These are phyloP conservation scores for Tubosaeta sp. DNA, from an alignment of 768 basidiomycete genomes.

Conservation along the genomic window DNA sequence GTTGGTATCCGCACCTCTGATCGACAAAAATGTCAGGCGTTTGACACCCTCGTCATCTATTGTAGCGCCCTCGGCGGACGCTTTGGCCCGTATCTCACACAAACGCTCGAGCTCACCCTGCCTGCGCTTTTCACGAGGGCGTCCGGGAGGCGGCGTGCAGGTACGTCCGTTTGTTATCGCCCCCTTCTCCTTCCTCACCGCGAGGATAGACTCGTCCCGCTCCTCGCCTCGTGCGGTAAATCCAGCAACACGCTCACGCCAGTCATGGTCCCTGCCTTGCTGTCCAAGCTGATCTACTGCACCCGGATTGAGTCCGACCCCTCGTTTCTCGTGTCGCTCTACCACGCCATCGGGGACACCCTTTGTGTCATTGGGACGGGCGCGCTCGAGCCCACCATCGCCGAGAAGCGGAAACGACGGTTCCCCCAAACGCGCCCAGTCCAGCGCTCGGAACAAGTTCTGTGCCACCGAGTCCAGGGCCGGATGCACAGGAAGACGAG, in stretches of 20 bases:
- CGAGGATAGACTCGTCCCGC: constrained; percentile 57
- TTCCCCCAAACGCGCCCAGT: background rate
- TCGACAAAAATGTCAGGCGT: constrained; percentile 86
- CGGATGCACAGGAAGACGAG: constrained; percentile 17
- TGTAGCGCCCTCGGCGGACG: constrained; percentile 60
- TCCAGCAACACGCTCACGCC: constrained; percentile 57
- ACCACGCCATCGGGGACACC: constrained; percentile 63
- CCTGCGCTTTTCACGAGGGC: constrained; percentile 81
- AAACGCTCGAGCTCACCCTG: constrained; percentile 66
- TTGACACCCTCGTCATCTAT: constrained; percentile 82
- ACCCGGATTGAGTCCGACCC: constrained; percentile 65
- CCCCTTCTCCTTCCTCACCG: too few species aligned
- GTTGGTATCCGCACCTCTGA: constrained; percentile 76
- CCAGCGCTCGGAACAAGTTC: background rate
- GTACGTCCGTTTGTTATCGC: constrained; percentile 37
- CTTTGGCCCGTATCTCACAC: constrained; percentile 71
- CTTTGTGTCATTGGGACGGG: constrained; percentile 54
- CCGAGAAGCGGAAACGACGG: constrained; percentile 54
- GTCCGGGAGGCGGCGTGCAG: constrained; percentile 74
- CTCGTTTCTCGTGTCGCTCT: constrained; percentile 74
- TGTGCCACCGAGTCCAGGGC: background rate
- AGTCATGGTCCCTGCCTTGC: constrained; percentile 64
- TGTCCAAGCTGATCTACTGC: constrained; percentile 59
- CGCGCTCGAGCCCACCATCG: constrained; percentile 50
- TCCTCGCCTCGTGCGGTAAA: constrained; percentile 67